A percentile compares a stretch with the other conserved stretches of the same genome.
Conservation (phyloP, 306 rosid species). For the Sesbania bispinosa region DNA sequence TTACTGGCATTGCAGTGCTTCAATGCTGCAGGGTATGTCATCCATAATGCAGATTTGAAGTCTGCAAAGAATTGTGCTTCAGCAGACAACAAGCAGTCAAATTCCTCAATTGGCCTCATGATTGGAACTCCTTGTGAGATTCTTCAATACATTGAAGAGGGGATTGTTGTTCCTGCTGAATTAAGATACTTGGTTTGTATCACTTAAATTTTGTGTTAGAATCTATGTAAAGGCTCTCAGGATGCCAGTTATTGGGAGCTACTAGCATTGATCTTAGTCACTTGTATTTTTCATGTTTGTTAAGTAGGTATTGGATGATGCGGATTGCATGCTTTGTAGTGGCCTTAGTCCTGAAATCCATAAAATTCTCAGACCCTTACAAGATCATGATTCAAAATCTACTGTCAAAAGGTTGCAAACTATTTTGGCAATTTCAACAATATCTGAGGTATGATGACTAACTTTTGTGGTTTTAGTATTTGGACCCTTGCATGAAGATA, state of each 20-base stretch:
- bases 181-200: constrained; percentile 66
- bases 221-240: not conserved
- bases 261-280: constrained; percentile 10
- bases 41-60: constrained; percentile 62
- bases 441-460: constrained; percentile 53
- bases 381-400: constrained; percentile 50
- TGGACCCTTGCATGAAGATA: not conserved
- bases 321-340: constrained; percentile 71
- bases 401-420: constrained; percentile 68
- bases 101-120: constrained; percentile 68
- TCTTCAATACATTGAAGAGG: constrained; percentile 80
- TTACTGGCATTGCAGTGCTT: constrained; percentile 52
- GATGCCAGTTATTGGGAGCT: not conserved
- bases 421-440: constrained; percentile 69
- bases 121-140: constrained; percentile 79
- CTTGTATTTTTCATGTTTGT: constrained; percentile 1
- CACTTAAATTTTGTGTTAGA: not conserved
- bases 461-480: not conserved
- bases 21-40: constrained; percentile 67
- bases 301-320: constrained; percentile 79
- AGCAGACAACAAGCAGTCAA: constrained; percentile 24
- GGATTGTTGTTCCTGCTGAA: constrained; percentile 70
- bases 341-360: constrained; percentile 66
- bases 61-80: constrained; percentile 50
- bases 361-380: constrained; percentile 58